These are phyloP conservation scores for Vararia minispora DNA, from an alignment of 768 basidiomycete species.

Conservation along the genomic window DNA sequence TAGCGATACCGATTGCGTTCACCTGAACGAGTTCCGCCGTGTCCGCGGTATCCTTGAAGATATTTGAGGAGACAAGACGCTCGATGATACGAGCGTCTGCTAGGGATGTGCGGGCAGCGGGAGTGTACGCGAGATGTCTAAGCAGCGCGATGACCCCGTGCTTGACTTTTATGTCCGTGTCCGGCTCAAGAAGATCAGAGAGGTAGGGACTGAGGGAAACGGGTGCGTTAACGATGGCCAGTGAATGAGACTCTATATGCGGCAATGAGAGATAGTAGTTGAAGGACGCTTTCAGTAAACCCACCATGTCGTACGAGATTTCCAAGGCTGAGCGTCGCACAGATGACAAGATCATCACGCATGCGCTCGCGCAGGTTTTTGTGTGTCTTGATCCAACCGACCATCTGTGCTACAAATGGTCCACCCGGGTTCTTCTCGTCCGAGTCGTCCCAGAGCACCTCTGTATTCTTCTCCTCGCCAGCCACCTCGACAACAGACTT, in stretches of 20 bases:
- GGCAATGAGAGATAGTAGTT: conserved; percentile 4
- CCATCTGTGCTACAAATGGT: conserved; percentile 60
- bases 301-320: conserved; percentile 72
- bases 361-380: conserved; percentile 25
- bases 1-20: conserved; percentile 77
- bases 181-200: conserved; percentile 47
- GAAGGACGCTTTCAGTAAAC: conserved; percentile 1
- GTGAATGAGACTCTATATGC: conserved; percentile 43
- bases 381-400: conserved; percentile 61
- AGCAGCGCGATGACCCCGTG: conserved; percentile 83
- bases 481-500: conserved; percentile 80
- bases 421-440: conserved; percentile 51
- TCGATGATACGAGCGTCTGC: conserved; percentile 53
- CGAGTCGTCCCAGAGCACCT: conserved; percentile 65
- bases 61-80: conserved; percentile 44
- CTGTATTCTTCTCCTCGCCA: conserved; percentile 69
- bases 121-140: conserved; percentile 68
- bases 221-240: conserved; percentile 36
- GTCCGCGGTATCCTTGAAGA: conserved; percentile 66
- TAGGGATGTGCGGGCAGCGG: conserved; percentile 47
- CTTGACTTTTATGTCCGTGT: conserved; percentile 70
- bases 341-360: conserved; percentile 73
- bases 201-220: conserved; percentile 57
- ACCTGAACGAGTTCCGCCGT: conserved; percentile 83
- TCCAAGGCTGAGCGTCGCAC: conserved; percentile 72